Conservation (phyloP, 352 stramenopile species). For the Globisporangium nagaii region DNA sequence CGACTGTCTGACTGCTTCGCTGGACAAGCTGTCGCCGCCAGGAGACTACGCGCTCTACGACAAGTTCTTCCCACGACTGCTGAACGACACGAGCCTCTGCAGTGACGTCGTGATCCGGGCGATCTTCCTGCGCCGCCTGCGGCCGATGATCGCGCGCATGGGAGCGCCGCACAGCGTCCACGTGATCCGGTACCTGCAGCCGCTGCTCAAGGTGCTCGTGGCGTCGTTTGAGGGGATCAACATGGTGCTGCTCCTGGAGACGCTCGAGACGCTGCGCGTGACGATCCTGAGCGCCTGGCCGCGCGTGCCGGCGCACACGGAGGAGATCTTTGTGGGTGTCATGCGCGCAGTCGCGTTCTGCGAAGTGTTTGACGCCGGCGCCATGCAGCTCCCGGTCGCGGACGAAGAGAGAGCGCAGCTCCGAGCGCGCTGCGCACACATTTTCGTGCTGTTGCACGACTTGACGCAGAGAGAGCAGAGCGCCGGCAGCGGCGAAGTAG, state of each 20-base stretch:
- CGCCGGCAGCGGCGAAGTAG: background rate
- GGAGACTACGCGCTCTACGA: constrained; percentile 63
- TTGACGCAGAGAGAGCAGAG: background rate
- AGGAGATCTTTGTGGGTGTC: constrained; percentile 63
- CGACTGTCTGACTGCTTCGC: constrained; percentile 40
- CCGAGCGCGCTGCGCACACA: constrained; percentile 25
- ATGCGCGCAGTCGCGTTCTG: constrained; percentile 65
- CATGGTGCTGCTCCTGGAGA: constrained; percentile 36
- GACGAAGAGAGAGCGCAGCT: constrained; percentile 28
- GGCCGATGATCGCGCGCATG: constrained; percentile 35
- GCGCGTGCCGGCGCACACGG: constrained; percentile 58
- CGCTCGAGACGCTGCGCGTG: constrained; percentile 48
- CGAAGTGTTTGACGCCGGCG: constrained; percentile 45
- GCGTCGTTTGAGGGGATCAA: constrained; percentile 67
- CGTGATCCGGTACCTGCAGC: constrained; percentile 68
- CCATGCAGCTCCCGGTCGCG: constrained; percentile 15
- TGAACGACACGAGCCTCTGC: constrained; percentile 57
- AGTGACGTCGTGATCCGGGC: constrained; percentile 50
- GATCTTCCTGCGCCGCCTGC: constrained; percentile 53
- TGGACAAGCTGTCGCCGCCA: constrained; percentile 59
- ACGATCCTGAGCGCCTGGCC: constrained; percentile 60
- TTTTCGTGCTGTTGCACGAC: constrained; percentile 31
- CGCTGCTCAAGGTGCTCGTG: constrained; percentile 68
- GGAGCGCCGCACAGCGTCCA: constrained; percentile 67
- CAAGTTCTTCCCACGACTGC: constrained; percentile 53